Conservation (phyloP, 371 early-diverging fungal species). For the Smittium mucronatum region DNA sequence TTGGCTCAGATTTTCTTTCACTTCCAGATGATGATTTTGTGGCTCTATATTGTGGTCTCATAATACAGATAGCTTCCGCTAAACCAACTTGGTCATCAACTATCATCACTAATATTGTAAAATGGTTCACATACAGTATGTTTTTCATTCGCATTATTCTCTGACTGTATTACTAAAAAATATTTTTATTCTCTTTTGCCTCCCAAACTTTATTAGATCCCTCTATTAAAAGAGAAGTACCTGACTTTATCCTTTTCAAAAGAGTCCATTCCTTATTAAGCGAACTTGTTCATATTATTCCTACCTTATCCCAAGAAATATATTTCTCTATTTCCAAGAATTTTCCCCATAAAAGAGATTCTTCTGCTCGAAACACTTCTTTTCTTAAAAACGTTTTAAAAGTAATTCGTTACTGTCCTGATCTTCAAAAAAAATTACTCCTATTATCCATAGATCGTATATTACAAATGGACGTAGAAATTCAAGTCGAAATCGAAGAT, state of each 20-base stretch:
- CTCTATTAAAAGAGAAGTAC: constrained; percentile 21
- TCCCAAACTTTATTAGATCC: constrained; percentile 24
- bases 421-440: constrained; percentile 57
- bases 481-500: constrained; percentile 85
- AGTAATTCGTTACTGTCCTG: constrained; percentile 59
- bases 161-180: not conserved
- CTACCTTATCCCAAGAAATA: constrained; percentile 58
- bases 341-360: constrained; percentile 68
- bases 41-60: constrained; percentile 47
- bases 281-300: constrained; percentile 56
- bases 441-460: constrained; percentile 62
- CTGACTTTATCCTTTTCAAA: constrained; percentile 34
- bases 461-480: constrained; percentile 85
- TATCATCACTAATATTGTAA: constrained; percentile 48
- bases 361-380: constrained; percentile 45
- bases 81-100: constrained; percentile 63
- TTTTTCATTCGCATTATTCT: not conserved
- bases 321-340: constrained; percentile 44
- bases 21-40: constrained; percentile 44
- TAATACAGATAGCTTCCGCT: constrained; percentile 72
- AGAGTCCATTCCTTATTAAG: constrained; percentile 54
- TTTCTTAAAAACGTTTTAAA: constrained; percentile 64
- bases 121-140: constrained; percentile 42
- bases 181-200: not conserved
- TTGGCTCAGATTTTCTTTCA: constrained; percentile 53